phyloP scores from a whole-genome alignment of 129 eudicot species.

The Logfia minima region DNA sequence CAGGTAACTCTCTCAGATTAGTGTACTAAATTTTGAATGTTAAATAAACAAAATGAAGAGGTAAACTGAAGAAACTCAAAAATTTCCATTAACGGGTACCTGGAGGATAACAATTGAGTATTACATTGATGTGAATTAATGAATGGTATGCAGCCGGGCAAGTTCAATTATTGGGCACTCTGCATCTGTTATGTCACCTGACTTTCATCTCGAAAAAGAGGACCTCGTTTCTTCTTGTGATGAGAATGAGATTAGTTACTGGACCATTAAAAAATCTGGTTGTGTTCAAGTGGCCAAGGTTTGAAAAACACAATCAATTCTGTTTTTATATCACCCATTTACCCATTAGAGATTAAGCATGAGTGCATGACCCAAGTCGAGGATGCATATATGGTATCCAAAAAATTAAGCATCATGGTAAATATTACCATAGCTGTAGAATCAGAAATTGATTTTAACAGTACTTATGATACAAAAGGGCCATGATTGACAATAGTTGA shows the following conservation, averaged over 20 bases:
- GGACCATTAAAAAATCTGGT: constrained; percentile 48
- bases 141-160: constrained; percentile 46
- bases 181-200: constrained; percentile 51
- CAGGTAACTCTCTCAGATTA: not conserved
- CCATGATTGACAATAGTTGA: not conserved
- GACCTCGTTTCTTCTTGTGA: constrained; percentile 77
- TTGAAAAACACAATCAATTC: not conserved
- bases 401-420: no score
- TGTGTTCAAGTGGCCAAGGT: constrained; percentile 58
- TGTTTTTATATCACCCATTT: not conserved
- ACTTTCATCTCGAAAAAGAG: constrained; percentile 55
- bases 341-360: no score
- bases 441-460: no score
- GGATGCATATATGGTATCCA: no score
- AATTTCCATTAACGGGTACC: not conserved
- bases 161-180: constrained; percentile 58
- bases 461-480: not conserved
- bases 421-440: no score
- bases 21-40: no score
- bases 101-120: not conserved
- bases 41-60: not conserved
- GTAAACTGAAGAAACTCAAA: not conserved
- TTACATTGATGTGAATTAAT: not conserved
- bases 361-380: no score
- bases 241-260: constrained; percentile 59